Conservation (phyloP, 1,284 basidiomycete species). For the Crucibulum cyathiforme region DNA sequence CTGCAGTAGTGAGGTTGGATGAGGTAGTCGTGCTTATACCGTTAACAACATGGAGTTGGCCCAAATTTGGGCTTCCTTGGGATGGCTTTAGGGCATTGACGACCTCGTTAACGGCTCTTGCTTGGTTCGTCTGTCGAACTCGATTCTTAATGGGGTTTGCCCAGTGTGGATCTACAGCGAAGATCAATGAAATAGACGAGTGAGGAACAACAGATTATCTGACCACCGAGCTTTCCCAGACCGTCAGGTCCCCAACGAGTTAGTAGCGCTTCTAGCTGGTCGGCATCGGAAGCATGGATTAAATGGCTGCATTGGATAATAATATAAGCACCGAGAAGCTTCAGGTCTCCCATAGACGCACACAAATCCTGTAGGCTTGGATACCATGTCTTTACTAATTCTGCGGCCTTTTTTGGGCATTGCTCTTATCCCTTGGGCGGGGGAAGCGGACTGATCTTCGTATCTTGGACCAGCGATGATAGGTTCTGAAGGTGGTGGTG, state of each 20-base stretch:
- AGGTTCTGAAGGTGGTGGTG: conserved; percentile 35
- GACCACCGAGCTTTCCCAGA: conserved; percentile 89
- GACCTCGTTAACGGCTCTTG: conserved; percentile 83
- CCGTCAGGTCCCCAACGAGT: conserved; percentile 92
- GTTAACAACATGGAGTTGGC: conserved; percentile 83
- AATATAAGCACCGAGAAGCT: conserved; percentile 21
- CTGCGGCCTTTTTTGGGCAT: conserved; percentile 62
- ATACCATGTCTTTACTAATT: conserved; percentile 88
- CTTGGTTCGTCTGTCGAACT: conserved; percentile 77
- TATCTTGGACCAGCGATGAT: conserved; percentile 67
- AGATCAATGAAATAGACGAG: conserved; percentile 19
- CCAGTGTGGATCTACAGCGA: conserved; percentile 81
- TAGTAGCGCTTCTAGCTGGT: conserved; percentile 89
- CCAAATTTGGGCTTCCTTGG: conserved; percentile 46
- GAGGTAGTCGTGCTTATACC: conserved; percentile 73
- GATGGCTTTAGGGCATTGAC: conserved; percentile 71
- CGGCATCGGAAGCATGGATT: conserved; percentile 92
- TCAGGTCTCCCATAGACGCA: conserved; percentile 50
- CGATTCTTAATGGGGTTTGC: conserved; percentile 88
- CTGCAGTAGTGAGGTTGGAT: conserved; percentile 72
- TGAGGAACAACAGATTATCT: conserved; percentile 34
- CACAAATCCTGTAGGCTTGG: conserved; percentile 84
- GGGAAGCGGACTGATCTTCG: conserved; percentile 52
- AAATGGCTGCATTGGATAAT: conserved; percentile 71
- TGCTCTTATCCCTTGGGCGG: conserved; percentile 35